Conservation (phyloP, 2,329 filamentous ascomycete species). For the Aspergillus ruber region DNA sequence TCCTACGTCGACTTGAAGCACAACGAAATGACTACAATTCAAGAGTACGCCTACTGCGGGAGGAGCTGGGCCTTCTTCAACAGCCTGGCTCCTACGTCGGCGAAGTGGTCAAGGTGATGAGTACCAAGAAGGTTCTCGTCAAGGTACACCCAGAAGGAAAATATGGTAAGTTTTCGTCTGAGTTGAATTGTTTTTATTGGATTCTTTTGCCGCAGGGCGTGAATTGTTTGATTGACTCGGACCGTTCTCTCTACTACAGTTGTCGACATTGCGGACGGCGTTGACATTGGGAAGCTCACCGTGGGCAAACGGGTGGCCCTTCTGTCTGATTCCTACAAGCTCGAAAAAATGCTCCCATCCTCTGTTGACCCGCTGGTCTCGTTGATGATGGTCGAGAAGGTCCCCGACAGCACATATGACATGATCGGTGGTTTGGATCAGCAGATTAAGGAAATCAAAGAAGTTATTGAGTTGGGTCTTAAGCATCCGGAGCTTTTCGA, state of each 20-base stretch:
- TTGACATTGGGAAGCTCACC: conserved; percentile 92
- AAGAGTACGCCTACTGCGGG: conserved; percentile 83
- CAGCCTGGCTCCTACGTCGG: conserved; percentile 97
- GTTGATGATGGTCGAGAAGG: conserved; percentile 99
- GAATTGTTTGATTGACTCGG: conserved; percentile 5
- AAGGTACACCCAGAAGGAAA: conserved; percentile 99
- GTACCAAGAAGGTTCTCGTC: conserved; percentile 97
- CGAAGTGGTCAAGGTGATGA: conserved; percentile 99
- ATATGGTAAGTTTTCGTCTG: conserved; percentile 65
- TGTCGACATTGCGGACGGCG: conserved; percentile 88
- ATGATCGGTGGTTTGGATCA: conserved; percentile 99
- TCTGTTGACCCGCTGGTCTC: conserved; percentile 97
- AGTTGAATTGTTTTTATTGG: not conserved
- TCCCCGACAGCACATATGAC: conserved; percentile 98
- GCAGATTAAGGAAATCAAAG: conserved; percentile 99
- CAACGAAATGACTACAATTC: conserved; percentile 99
- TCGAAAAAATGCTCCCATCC: conserved; percentile 96
- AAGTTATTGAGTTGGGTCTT: conserved; percentile 96
- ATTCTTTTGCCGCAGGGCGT: not conserved
- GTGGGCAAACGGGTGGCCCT: conserved; percentile 96
- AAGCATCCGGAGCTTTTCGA: conserved; percentile 99
- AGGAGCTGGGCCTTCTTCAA: conserved; percentile 92
- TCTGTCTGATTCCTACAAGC: conserved; percentile 94
- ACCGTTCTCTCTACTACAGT: conserved; percentile 48
- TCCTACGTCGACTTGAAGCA: conserved; percentile 87